Conservation (phyloP, 164 flowering plant genomes). For the Aristolochia contorta region DNA sequence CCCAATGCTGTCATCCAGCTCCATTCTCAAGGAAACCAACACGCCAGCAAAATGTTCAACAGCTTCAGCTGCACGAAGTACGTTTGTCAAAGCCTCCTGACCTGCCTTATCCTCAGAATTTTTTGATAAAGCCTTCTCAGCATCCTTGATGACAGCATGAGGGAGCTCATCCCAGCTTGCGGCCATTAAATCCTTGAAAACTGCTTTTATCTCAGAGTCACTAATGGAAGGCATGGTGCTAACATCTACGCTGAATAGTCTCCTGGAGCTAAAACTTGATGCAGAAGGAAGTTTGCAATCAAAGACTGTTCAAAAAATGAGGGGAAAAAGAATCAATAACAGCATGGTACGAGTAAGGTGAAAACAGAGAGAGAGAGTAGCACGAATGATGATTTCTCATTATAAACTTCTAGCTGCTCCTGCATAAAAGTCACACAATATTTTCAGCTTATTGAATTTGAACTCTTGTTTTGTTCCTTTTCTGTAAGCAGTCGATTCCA, state of each 20-base stretch:
- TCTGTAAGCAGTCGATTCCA: no score
- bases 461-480: no score
- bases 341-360: neutral
- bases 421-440: no score
- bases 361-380: neutral
- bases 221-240: constrained; percentile 48
- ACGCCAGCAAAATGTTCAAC: constrained; percentile 66
- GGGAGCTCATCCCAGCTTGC: constrained; percentile 77
- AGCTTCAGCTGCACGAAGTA: constrained; percentile 88
- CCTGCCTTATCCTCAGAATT: constrained; percentile 61
- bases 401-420: no score
- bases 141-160: constrained; percentile 39
- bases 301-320: neutral
- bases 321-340: neutral
- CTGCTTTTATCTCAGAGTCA: constrained; percentile 57
- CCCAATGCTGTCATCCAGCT: constrained; percentile 74
- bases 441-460: no score
- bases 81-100: constrained; percentile 56
- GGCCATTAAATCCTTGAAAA: constrained; percentile 80
- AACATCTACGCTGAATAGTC: constrained; percentile 57
- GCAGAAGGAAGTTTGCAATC: constrained; percentile 18
- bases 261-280: constrained; percentile 33
- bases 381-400: neutral
- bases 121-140: constrained; percentile 55
- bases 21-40: constrained; percentile 63